phyloP scores from a whole-genome alignment of 1,139 yeast species.

The Yamadazyma triangularis region DNA sequence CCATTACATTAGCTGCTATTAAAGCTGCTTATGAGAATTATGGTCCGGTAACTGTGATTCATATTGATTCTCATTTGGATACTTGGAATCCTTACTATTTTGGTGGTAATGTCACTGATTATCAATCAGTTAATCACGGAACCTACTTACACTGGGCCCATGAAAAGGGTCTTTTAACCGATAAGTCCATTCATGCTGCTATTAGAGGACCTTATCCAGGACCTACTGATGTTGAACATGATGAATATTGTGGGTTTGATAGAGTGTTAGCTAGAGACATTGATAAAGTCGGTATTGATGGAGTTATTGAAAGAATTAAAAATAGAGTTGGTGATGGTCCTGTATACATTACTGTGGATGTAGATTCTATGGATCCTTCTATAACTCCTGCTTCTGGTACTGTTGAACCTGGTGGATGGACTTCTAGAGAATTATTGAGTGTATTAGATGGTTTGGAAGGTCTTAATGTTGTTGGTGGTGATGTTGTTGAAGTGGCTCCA shows the following conservation, averaged over 20 bases:
- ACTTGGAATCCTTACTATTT: slow-evolving; percentile 55
- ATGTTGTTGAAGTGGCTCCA: slow-evolving; percentile 57
- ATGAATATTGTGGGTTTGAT: slow-evolving; percentile 45
- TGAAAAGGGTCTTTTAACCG: slow-evolving; percentile 47
- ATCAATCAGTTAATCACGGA: slow-evolving; percentile 54
- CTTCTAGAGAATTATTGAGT: slow-evolving; percentile 45
- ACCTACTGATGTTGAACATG: slow-evolving; percentile 39
- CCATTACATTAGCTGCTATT: slow-evolving; percentile 47
- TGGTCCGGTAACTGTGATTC: slow-evolving; percentile 40
- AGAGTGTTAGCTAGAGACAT: slow-evolving; percentile 46
- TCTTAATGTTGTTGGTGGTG: slow-evolving; percentile 48
- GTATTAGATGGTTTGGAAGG: slow-evolving; percentile 48
- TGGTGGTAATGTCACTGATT: slow-evolving; percentile 51
- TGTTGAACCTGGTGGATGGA: slow-evolving; percentile 52
- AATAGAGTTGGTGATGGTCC: slow-evolving; percentile 19
- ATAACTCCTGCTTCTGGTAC: slow-evolving; percentile 56
- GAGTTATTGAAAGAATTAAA: slow-evolving; percentile 30
- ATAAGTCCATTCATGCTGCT: slow-evolving; percentile 46
- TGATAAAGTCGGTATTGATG: slow-evolving; percentile 39
- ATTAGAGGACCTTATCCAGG: slow-evolving; percentile 54
- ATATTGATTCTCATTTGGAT: slow-evolving; percentile 57
- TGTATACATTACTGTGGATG: slow-evolving; percentile 50
- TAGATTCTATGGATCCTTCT: slow-evolving; percentile 54
- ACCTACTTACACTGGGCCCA: slow-evolving; percentile 55
- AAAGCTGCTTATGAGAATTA: slow-evolving; percentile 45